These are phyloP conservation scores for Penicillium janthinellum DNA, from an alignment of 2,329 filamentous ascomycete species.

Conservation along the genomic window DNA sequence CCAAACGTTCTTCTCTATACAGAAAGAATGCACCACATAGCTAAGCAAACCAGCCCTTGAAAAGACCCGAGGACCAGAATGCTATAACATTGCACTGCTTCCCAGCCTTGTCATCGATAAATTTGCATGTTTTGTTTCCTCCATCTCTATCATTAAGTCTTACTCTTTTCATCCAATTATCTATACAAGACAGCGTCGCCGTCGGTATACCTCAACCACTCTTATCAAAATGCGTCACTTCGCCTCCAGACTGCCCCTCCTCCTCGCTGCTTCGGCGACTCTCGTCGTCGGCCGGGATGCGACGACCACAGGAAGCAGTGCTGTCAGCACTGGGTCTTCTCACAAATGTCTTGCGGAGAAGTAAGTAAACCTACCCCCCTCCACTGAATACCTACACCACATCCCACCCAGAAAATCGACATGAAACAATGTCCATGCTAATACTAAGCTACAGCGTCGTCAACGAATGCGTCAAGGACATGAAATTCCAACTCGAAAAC, in stretches of 20 bases:
- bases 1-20: neutral
- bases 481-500: slow-evolving; percentile 11
- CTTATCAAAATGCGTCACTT: neutral
- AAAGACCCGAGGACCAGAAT: neutral
- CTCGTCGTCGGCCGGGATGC: neutral
- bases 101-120: no score
- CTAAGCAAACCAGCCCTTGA: neutral
- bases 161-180: neutral
- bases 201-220: neutral
- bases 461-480: slow-evolving; percentile 8
- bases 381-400: neutral
- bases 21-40: neutral
- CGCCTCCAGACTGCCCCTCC: slow-evolving; percentile 1
- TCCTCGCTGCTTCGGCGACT: slow-evolving; percentile 8
- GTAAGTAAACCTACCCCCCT: neutral
- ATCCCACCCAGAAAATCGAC: no score
- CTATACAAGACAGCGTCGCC: neutral
- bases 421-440: neutral
- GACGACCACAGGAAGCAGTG: neutral
- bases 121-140: neutral
- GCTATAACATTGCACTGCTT: neutral
- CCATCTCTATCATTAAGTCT: neutral
- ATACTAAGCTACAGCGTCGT: slow-evolving; percentile 3
- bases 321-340: neutral
- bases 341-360: slow-evolving; percentile 8